Evolutionary conservation across 2,329 filamentous ascomycete genomes (phyloP).

Genomic region (Trichoderma sp.): DNA sequence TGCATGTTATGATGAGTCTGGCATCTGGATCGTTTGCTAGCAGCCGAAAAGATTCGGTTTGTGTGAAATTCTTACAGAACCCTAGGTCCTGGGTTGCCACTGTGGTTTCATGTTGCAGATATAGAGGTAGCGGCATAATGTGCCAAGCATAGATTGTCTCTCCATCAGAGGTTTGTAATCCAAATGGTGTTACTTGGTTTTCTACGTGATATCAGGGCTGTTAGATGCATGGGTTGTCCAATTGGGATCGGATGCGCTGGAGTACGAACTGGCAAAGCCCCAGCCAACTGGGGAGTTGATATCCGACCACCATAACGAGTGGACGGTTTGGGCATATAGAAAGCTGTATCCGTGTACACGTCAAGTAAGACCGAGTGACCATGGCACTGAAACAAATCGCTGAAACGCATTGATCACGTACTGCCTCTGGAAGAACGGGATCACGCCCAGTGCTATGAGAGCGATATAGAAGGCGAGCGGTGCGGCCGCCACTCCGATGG

Average conservation of each 20-base stretch:
- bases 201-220: conserved; percentile 44
- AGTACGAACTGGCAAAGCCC: conserved; percentile 71
- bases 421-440: conserved; percentile 76
- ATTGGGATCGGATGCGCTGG: neutral
- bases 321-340: conserved; percentile 79
- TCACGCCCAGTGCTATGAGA: conserved; percentile 63
- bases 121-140: conserved; percentile 74
- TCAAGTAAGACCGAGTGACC: conserved; percentile 19
- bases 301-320: conserved; percentile 69
- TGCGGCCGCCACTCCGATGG: conserved; percentile 9
- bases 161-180: conserved; percentile 69
- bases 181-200: conserved; percentile 87
- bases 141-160: conserved; percentile 88
- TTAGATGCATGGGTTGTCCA: neutral
- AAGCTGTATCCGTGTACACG: conserved; percentile 49
- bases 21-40: conserved; percentile 62
- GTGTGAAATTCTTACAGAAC: conserved; percentile 51
- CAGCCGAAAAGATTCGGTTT: conserved; percentile 57
- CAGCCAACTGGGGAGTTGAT: conserved; percentile 74
- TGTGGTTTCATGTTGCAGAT: conserved; percentile 65
- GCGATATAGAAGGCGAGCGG: conserved; percentile 50
- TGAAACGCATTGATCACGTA: conserved; percentile 42
- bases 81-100: conserved; percentile 54
- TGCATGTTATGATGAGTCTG: conserved; percentile 62
- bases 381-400: neutral